Evolutionary conservation across 2,329 filamentous ascomycete species (phyloP), one percentile per base, ranked within the genome.

Genomic region (Venturia carpophila): DNA sequence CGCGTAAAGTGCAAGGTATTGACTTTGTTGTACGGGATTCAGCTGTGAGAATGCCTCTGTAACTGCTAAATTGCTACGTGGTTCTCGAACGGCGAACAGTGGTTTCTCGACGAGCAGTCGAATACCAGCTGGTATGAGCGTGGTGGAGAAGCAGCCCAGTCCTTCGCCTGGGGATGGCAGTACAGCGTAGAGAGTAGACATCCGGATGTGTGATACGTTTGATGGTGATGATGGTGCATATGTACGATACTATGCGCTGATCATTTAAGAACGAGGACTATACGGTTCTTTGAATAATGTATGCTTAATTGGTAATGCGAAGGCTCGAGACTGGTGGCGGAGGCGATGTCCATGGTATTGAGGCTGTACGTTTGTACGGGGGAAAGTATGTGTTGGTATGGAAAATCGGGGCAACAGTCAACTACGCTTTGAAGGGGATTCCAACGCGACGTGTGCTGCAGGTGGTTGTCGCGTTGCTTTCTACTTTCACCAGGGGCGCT

Each of bases 41-140:
- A 69, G 66, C 27, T 55, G 47, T 2, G 68, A 65, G 55, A 70
- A 70, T 11, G 68, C 60, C 10, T 61, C 3, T 24, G 42, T 65
- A 3, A 70, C 69, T 39, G 68, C 55, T 10, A 24, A 41, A 34
- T 61, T 45, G 30, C 24, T 45, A 17, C 60, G 60, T 61, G 60
- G 60, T 27, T 61, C 60, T 37, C 60, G 60, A 27, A 61, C 60
- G 15, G 60, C 37, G 13, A 61, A 61, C 4, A 61, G 37, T 15
- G 60, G 60, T 43, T 19, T 45, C 37, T 61, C 60, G 24, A 45
- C 37, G 37, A 61, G 60, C 24, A 61, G 4, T 17, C 37, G 60
- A 34, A 37, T 61, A 17, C 60, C 60, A 27, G 60, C n/a, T 7
- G 39, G 42, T 42, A 61, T 61, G 34, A 42, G n/a, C 24, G 24